Evolutionary conservation across 306 rosid species (phyloP).

Genomic region (Casuarina equisetifolia): DNA sequence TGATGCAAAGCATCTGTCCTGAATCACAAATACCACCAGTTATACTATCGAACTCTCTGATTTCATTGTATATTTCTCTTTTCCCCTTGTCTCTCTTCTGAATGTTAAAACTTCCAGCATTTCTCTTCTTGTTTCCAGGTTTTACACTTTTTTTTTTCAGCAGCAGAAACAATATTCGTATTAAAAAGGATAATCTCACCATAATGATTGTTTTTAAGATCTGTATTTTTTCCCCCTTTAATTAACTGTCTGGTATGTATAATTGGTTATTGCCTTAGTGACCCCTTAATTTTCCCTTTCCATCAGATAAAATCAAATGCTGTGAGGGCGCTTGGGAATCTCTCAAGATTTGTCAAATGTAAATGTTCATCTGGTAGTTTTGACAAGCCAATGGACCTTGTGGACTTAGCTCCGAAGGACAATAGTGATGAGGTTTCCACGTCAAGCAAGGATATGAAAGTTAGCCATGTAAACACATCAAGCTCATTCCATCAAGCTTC

Average conservation of each 20-base stretch:
- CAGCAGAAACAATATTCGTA: background rate
- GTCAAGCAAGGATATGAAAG: constrained; percentile 30
- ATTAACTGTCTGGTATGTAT: background rate
- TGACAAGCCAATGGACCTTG: constrained; percentile 31
- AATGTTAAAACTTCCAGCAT: background rate
- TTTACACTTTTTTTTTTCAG: background rate
- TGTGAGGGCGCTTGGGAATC: constrained; percentile 96
- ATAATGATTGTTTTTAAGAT: background rate
- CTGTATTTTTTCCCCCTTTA: background rate
- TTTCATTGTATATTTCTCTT: constrained; percentile 1
- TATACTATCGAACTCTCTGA: background rate
- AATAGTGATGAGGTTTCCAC: constrained; percentile 23
- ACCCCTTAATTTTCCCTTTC: constrained; percentile 17
- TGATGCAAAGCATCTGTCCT: constrained; percentile 4
- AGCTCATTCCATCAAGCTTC: constrained; percentile 33
- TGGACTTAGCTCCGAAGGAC: constrained; percentile 15
- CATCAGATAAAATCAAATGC: constrained; percentile 93
- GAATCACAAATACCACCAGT: background rate
- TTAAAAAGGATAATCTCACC: background rate
- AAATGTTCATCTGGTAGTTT: constrained; percentile 32
- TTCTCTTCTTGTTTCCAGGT: background rate
- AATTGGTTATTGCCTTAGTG: constrained; percentile 9
- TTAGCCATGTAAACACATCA: constrained; percentile 27
- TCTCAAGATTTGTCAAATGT: constrained; percentile 73
- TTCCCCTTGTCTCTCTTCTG: background rate